These are phyloP conservation scores for Stromatinia cepivora DNA, from an alignment of 2,329 filamentous ascomycete genomes.

Conservation along the genomic window DNA sequence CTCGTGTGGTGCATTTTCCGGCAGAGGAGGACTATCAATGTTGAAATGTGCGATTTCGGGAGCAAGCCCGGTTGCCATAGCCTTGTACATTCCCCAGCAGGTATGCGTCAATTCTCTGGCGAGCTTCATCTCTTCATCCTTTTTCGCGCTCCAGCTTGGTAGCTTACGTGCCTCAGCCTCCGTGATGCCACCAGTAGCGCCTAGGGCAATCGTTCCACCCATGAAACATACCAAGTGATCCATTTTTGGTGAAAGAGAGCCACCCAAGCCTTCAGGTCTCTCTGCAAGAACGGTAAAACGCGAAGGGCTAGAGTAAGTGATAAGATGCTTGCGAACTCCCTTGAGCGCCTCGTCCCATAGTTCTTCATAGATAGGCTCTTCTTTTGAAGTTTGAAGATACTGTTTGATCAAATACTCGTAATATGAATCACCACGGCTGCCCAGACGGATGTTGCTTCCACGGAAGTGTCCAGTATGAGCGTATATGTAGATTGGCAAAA, in stretches of 20 bases:
- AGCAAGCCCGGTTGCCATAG: slow-evolving; percentile 85
- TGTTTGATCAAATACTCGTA: slow-evolving; percentile 99
- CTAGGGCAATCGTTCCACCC: slow-evolving; percentile 91
- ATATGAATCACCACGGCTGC: slow-evolving; percentile 94
- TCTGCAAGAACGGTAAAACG: slow-evolving; percentile 90
- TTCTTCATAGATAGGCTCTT: slow-evolving; percentile 82
- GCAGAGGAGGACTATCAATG: slow-evolving; percentile 65
- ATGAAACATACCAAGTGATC: slow-evolving; percentile 98
- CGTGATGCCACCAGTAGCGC: slow-evolving; percentile 74
- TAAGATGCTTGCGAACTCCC: slow-evolving; percentile 86
- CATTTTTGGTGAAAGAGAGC: slow-evolving; percentile 80
- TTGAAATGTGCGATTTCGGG: slow-evolving; percentile 93
- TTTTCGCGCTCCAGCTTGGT: slow-evolving; percentile 70
- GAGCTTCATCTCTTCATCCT: slow-evolving; percentile 84
- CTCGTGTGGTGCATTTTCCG: slow-evolving; percentile 56
- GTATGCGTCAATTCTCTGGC: slow-evolving; percentile 92
- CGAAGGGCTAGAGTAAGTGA: slow-evolving; percentile 81
- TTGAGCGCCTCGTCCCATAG: slow-evolving; percentile 88
- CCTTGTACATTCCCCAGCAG: slow-evolving; percentile 97
- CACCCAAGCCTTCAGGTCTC: slow-evolving; percentile 70
- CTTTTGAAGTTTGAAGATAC: slow-evolving; percentile 86
- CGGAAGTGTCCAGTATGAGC: slow-evolving; percentile 76
- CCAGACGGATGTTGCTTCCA: slow-evolving; percentile 83
- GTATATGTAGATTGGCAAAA: slow-evolving; percentile 90
- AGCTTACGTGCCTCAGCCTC: slow-evolving; percentile 73